Evolutionary conservation across 768 basidiomycete genomes (phyloP).

Genomic region (Boletus tomentosulus): DNA sequence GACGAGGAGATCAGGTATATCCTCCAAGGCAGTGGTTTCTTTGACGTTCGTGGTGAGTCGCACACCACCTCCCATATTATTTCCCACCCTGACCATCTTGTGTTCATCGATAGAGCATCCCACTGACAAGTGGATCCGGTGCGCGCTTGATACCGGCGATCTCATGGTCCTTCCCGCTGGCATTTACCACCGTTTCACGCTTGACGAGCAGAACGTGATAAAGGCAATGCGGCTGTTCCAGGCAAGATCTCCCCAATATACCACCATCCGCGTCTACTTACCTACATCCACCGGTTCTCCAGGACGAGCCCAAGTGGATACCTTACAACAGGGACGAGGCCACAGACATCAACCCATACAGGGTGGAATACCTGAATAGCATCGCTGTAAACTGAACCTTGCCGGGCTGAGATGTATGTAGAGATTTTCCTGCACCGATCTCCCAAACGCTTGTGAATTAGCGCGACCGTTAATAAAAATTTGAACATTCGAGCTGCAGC

Average conservation of each 20-base stretch:
- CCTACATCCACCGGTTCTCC: not conserved
- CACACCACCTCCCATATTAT: not conserved
- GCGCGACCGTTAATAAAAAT: not conserved
- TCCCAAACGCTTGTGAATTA: not conserved
- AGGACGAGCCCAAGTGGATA: constrained; percentile 93
- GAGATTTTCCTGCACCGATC: not conserved
- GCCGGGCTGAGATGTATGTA: not conserved
- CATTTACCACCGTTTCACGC: constrained; percentile 93
- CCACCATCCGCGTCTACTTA: not conserved
- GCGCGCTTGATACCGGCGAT: constrained; percentile 73
- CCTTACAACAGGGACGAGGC: constrained; percentile 61
- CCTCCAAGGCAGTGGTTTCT: constrained; percentile 83
- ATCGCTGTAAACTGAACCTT: constrained; percentile 35
- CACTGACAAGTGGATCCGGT: constrained; percentile 75
- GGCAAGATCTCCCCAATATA: constrained; percentile 35
- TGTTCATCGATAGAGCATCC: constrained; percentile 49
- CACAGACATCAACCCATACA: constrained; percentile 62
- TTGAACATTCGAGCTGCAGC: not conserved
- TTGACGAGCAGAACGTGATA: constrained; percentile 71
- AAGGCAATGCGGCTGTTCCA: constrained; percentile 83
- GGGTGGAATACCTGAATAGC: constrained; percentile 56
- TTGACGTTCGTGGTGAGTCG: constrained; percentile 78
- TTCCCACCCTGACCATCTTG: not conserved
- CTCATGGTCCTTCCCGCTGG: constrained; percentile 85
- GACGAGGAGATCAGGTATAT: constrained; percentile 95